Evolutionary conservation across 2,329 filamentous ascomycete species (phyloP), one percentile per base, ranked within the genome.

Genomic region (Drechslerella coelobrocha): DNA sequence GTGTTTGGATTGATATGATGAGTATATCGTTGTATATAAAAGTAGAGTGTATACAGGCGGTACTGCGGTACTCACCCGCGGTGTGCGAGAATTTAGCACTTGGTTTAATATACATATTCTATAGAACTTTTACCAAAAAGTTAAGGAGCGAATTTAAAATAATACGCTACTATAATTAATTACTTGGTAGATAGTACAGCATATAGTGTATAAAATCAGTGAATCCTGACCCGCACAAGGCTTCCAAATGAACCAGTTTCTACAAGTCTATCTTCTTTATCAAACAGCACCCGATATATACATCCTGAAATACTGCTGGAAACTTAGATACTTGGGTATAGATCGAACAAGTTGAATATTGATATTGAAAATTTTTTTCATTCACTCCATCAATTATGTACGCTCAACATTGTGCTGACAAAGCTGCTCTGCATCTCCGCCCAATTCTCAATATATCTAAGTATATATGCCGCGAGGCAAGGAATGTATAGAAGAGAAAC

Each of bases 1-100:
- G 87, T 96, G 2, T 97, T 97, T 85, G 93, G 94, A 12, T 94
- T 88, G 84, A 84, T 83, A 75, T 78, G 73, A 74, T 61, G 50
- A 39, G 51, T 10, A 12, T 31, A 27, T 2, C 19, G 31, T 14
- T 37, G 6, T 26, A 57, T 17, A 21, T 19, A 19, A 39, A 17
- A 3, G 19, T 55, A 47, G 19, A 27, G 23, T 31, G 23, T 14
- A 17, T 26, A 31, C 29, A 26, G 27, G 21, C 48, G n/a, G 4
- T 6, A 19, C 12, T 43, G 21, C 21, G 21, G 39, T 19, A 43
- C 21, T 43, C 39, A n/a, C 21, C 39, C 39, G n/a, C n/a, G 8
- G 31, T n/a, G 31, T 37, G n/a, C 31, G n/a, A n/a, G 8, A 8
- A 39, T 39, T 2, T 39, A 39, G 29, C 29, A 34, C 31, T 37